These are phyloP conservation scores for Yamadazyma jaroonii DNA, from an alignment of 1,139 yeast species.

Conservation along the genomic window DNA sequence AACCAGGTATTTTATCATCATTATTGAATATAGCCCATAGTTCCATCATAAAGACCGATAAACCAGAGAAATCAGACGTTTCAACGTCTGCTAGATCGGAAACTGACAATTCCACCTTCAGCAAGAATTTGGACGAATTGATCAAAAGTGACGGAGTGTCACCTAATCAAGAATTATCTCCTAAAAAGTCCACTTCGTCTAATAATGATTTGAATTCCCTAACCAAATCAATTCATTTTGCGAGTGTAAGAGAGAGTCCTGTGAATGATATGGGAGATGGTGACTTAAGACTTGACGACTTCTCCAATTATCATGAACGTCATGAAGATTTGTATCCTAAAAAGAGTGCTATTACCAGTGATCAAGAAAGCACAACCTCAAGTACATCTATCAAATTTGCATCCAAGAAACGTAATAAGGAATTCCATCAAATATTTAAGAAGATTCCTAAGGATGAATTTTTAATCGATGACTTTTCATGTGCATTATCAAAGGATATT, in stretches of 20 bases:
- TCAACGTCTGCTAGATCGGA: constrained; percentile 3
- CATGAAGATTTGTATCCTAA: constrained; percentile 6
- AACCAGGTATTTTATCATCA: constrained; percentile 22
- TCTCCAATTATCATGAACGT: constrained; percentile 25
- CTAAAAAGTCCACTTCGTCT: neutral
- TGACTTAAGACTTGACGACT: constrained; percentile 57
- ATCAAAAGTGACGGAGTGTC: constrained; percentile 8
- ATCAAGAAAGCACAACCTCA: constrained; percentile 7
- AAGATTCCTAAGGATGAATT: constrained; percentile 51
- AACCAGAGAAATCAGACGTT: constrained; percentile 3
- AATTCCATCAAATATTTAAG: constrained; percentile 62
- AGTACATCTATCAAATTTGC: constrained; percentile 27
- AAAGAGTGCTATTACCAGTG: constrained; percentile 5
- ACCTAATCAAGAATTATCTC: neutral
- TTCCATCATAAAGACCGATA: constrained; percentile 6
- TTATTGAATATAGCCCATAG: constrained; percentile 30
- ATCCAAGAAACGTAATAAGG: constrained; percentile 49
- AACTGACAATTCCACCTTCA: constrained; percentile 14
- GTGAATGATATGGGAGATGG: constrained; percentile 72
- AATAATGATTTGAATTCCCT: constrained; percentile 5
- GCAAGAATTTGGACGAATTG: constrained; percentile 19
- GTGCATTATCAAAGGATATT: constrained; percentile 72
- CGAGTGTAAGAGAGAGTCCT: constrained; percentile 56
- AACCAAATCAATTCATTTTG: constrained; percentile 46
- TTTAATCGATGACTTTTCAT: constrained; percentile 62